Percentiles rank a stretch among this genome's conserved stretches.
These are phyloP conservation scores for Nakaseomyces sp. DNA, from an alignment of 1,139 yeast genomes.

Conservation along the genomic window DNA sequence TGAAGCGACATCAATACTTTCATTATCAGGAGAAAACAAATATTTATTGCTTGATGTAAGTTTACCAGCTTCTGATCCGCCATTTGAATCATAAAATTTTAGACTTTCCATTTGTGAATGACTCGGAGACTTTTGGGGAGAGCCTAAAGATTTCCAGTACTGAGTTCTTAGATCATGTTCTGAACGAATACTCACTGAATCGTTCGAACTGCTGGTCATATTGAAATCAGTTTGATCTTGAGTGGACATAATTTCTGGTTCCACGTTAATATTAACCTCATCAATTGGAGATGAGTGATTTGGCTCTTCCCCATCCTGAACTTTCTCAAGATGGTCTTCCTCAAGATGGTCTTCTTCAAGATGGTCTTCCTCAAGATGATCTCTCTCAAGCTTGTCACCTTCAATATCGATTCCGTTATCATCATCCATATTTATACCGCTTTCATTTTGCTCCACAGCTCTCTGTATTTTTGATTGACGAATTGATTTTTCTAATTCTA, in stretches of 20 bases:
- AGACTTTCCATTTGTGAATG: slow-evolving; percentile 3
- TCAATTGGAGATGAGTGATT: neutral
- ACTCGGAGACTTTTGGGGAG: neutral
- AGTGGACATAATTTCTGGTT: neutral
- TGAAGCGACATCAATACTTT: slow-evolving; percentile 24
- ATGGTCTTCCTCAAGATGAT: too few relatives aligned
- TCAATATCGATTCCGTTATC: too few relatives aligned
- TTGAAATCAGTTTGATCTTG: neutral
- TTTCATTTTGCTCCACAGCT: neutral
- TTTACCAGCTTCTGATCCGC: neutral
- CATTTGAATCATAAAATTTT: neutral
- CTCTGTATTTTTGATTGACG: slow-evolving; percentile 3
- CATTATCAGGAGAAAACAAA: slow-evolving; percentile 26
- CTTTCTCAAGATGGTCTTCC: neutral
- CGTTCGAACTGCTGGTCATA: neutral
- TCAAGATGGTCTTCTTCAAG: neutral
- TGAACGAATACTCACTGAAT: neutral
- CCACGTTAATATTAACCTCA: neutral
- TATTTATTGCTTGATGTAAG: slow-evolving; percentile 17
- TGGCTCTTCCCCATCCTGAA: neutral
- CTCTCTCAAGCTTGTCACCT: too few relatives aligned
- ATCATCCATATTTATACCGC: too few relatives aligned
- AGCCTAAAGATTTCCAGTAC: slow-evolving; percentile 16
- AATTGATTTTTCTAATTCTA: neutral
- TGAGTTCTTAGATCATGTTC: neutral